Percentiles rank a stretch among this genome's conserved stretches.
phyloP scores from a whole-genome alignment of 805 yeast genomes.

The Starmerella stigmatis region DNA sequence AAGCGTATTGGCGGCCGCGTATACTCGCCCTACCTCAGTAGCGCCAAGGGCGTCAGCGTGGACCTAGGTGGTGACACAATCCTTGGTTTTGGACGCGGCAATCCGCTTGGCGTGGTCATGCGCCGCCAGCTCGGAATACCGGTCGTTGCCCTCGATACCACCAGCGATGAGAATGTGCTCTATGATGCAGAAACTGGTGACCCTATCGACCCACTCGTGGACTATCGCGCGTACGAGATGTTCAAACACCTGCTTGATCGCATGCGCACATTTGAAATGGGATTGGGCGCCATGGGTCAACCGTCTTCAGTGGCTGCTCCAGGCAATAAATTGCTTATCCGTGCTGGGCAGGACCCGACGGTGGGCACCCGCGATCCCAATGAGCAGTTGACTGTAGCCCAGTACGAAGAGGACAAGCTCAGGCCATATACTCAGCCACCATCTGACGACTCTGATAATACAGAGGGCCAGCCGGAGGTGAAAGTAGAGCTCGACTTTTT shows the following conservation, averaged over 20 bases:
- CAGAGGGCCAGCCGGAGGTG: conserved; percentile 24
- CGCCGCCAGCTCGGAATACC: conserved; percentile 36
- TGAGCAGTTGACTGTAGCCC: conserved; percentile 32
- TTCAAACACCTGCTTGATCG: conserved; percentile 33
- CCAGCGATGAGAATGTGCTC: conserved; percentile 24
- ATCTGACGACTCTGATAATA: conserved; percentile 15
- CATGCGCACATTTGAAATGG: conserved; percentile 30
- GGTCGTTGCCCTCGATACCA: conserved; percentile 30
- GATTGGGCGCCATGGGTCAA: conserved; percentile 20
- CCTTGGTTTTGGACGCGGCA: conserved; percentile 35
- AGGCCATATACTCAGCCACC: conserved; percentile 26
- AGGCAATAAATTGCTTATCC: conserved; percentile 32
- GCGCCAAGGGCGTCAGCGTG: conserved; percentile 23
- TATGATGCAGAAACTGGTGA: conserved; percentile 31
- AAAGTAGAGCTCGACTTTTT: conserved; percentile 27
- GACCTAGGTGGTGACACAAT: conserved; percentile 36
- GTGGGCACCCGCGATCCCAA: conserved; percentile 25
- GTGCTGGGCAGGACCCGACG: conserved; percentile 33
- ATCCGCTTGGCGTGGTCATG: conserved; percentile 34
- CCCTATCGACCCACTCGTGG: conserved; percentile 26
- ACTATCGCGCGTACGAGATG: conserved; percentile 30
- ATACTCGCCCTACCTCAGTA: conserved; percentile 27
- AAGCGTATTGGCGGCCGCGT: conserved; percentile 37
- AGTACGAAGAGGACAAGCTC: conserved; percentile 30
- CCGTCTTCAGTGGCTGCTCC: conserved; percentile 25